phyloP scores from a whole-genome alignment of 2,329 filamentous ascomycete species.

The Parastagonospora nodorum region DNA sequence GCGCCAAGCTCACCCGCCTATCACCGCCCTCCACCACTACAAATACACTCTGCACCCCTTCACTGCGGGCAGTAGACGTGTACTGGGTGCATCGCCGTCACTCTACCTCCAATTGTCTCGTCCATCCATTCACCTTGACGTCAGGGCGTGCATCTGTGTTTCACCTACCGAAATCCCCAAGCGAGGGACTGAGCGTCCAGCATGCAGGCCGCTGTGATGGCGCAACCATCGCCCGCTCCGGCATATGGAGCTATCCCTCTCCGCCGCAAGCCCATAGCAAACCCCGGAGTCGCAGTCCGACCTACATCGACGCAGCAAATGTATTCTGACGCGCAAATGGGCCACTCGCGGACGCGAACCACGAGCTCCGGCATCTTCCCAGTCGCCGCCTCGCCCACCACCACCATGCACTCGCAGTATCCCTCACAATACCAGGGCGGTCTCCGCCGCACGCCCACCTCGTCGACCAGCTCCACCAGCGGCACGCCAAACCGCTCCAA shows the following conservation, averaged over 20 bases:
- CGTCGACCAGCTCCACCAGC: conserved; percentile 69
- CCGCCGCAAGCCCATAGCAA: conserved; percentile 43
- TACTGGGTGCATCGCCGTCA: background rate
- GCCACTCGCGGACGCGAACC: conserved; percentile 45
- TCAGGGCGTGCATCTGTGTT: conserved; percentile 34
- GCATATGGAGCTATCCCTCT: conserved; percentile 36
- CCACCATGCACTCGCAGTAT: conserved; percentile 42
- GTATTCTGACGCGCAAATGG: conserved; percentile 28
- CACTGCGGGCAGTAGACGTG: conserved; percentile 7
- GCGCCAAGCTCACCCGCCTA: conserved; percentile 25
- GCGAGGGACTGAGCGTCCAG: conserved; percentile 20
- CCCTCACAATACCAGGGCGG: conserved; percentile 41
- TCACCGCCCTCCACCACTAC: conserved; percentile 18
- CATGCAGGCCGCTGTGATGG: conserved; percentile 38
- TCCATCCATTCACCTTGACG: conserved; percentile 25
- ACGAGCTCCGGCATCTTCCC: conserved; percentile 46
- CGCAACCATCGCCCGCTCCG: conserved; percentile 28
- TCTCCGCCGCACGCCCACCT: conserved; percentile 65
- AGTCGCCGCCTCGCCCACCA: conserved; percentile 25
- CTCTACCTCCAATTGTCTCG: background rate
- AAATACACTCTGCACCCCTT: conserved; percentile 19
- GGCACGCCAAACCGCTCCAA: conserved; percentile 54
- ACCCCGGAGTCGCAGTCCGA: conserved; percentile 38
- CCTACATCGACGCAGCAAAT: conserved; percentile 26
- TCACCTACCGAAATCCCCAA: conserved; percentile 23